Evolutionary conservation across 2,329 filamentous ascomycete genomes (phyloP).

Genomic region (Aspergillus alliaceus): DNA sequence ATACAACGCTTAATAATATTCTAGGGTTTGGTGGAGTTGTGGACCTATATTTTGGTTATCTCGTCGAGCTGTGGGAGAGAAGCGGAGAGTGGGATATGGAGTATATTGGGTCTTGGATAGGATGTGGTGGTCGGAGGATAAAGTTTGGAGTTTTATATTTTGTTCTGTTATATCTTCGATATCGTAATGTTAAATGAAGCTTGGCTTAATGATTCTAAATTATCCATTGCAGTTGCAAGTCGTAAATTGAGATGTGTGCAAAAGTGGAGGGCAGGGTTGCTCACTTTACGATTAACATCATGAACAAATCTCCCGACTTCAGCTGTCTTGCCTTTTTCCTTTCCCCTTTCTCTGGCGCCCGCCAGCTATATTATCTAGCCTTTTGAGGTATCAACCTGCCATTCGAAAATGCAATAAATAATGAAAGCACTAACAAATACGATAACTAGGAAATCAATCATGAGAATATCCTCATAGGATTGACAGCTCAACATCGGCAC

Average conservation of each 20-base stretch:
- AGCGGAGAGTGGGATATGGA: background rate
- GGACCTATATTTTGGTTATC: background rate
- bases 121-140: background rate
- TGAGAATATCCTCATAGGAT: background rate
- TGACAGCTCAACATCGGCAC: slow-evolving; percentile 7
- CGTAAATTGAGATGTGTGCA: background rate
- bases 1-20: background rate
- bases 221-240: background rate
- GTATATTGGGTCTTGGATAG: background rate
- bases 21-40: background rate
- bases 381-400: background rate
- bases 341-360: no score
- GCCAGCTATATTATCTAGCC: no score
- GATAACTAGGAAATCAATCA: background rate
- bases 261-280: no score
- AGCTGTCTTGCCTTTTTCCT: no score
- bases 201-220: background rate
- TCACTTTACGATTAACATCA: no score
- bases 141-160: background rate
- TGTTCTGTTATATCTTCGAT: background rate
- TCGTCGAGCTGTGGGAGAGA: background rate
- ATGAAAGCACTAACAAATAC: background rate
- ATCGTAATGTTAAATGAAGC: background rate
- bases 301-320: no score
- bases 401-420: background rate